Evolutionary conservation across 2,329 filamentous ascomycete species (phyloP).

Genomic region (Ophiostoma quercus): DNA sequence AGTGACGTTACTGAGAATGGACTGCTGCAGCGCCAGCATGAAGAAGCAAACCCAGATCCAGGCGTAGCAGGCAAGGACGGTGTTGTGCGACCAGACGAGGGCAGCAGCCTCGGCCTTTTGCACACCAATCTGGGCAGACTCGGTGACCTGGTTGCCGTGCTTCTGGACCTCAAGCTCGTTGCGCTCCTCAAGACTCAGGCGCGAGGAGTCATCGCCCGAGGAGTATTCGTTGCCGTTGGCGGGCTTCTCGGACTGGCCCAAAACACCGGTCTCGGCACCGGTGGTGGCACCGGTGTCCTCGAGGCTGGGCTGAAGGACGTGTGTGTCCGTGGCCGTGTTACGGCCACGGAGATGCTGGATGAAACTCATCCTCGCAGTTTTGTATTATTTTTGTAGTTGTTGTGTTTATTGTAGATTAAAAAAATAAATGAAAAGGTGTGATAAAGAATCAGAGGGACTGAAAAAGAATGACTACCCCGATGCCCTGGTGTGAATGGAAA

Average conservation of each 20-base stretch:
- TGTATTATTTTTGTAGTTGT: neutral
- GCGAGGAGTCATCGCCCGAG: conserved; percentile 19
- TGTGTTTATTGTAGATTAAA: neutral
- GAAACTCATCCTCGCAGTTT: conserved; percentile 20
- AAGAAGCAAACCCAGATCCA: conserved; percentile 42
- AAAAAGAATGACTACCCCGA: neutral
- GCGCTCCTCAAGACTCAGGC: conserved; percentile 25
- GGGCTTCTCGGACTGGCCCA: neutral
- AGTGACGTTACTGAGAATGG: conserved; percentile 38
- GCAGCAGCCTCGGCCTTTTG: conserved; percentile 46
- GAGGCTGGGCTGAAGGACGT: conserved; percentile 11
- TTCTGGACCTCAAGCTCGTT: conserved; percentile 25
- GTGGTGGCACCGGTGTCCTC: neutral
- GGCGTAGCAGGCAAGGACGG: conserved; percentile 34
- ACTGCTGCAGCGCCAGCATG: conserved; percentile 37
- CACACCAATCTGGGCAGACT: conserved; percentile 41
- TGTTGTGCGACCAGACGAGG: conserved; percentile 39
- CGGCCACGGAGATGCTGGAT: conserved; percentile 20
- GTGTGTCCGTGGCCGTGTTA: conserved; percentile 13
- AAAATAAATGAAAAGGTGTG: neutral
- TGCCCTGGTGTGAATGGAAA: neutral
- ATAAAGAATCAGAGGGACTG: neutral
- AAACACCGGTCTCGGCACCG: conserved; percentile 7
- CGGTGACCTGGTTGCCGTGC: conserved; percentile 23
- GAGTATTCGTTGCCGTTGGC: neutral